Evolutionary conservation across 192 early-diverging fungal genomes (phyloP).

Genomic region (Endogone sp.): DNA sequence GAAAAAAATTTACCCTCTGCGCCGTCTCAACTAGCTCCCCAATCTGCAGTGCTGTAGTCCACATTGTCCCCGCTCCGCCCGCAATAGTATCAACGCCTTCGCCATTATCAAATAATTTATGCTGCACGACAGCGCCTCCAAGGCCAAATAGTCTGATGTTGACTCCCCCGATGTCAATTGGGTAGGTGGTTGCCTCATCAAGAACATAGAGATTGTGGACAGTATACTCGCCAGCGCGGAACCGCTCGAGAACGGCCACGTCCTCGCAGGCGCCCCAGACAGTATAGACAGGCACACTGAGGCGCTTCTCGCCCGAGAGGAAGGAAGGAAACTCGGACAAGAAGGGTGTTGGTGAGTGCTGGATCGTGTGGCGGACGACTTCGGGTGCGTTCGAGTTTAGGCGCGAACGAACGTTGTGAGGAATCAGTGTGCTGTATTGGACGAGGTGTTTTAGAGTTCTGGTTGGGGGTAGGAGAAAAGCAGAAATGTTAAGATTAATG

Average conservation of each 20-base stretch:
- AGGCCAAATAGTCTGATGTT: slow-evolving; percentile 53
- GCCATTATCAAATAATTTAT: slow-evolving; percentile 60
- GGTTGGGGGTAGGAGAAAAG: not conserved
- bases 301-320: slow-evolving; percentile 30
- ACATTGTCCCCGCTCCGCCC: slow-evolving; percentile 58
- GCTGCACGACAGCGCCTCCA: slow-evolving; percentile 55
- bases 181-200: slow-evolving; percentile 44
- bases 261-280: slow-evolving; percentile 64
- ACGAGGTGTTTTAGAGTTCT: slow-evolving; percentile 54
- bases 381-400: slow-evolving; percentile 33
- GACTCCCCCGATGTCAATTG: slow-evolving; percentile 53
- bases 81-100: slow-evolving; percentile 56
- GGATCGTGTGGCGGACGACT: slow-evolving; percentile 38
- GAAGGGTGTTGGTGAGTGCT: slow-evolving; percentile 28
- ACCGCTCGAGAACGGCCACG: slow-evolving; percentile 52
- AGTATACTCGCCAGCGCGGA: slow-evolving; percentile 41
- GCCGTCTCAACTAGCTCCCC: slow-evolving; percentile 58
- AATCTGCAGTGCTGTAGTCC: slow-evolving; percentile 59
- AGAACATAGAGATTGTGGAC: slow-evolving; percentile 47
- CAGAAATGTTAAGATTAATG: not conserved
- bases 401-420: slow-evolving; percentile 30
- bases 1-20: slow-evolving; percentile 22
- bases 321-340: slow-evolving; percentile 52
- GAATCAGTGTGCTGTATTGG: slow-evolving; percentile 53
- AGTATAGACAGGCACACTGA: slow-evolving; percentile 55